Evolutionary conservation across 768 basidiomycete genomes (phyloP).

Genomic region (Naganishia vaughanmartiniae): DNA sequence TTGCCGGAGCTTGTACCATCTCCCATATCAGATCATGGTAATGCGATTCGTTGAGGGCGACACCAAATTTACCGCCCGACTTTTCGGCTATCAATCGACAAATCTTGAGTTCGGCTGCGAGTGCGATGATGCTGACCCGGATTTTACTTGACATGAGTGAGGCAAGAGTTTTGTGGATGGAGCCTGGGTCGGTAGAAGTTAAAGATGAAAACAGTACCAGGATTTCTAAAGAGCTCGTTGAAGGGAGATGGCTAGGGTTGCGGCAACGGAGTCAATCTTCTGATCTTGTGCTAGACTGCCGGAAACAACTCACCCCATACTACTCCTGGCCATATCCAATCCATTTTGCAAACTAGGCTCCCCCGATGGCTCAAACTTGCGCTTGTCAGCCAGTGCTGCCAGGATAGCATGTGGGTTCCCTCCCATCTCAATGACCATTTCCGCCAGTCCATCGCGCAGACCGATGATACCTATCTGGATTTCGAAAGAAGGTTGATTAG

Average conservation of each 20-base stretch:
- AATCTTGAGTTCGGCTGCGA: slow-evolving; percentile 98
- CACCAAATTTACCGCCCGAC: slow-evolving; percentile 86
- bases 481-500: background rate
- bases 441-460: slow-evolving; percentile 85
- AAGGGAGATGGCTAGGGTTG: slow-evolving; percentile 81
- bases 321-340: slow-evolving; percentile 91
- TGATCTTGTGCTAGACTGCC: background rate
- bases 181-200: slow-evolving; percentile 94
- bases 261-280: background rate
- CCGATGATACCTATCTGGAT: slow-evolving; percentile 79
- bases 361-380: slow-evolving; percentile 81
- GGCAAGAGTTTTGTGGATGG: slow-evolving; percentile 92
- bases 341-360: slow-evolving; percentile 96
- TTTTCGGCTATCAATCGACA: slow-evolving; percentile 86
- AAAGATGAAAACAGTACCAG: slow-evolving; percentile 90
- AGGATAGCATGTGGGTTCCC: slow-evolving; percentile 98
- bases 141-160: slow-evolving; percentile 76
- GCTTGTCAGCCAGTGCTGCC: slow-evolving; percentile 75
- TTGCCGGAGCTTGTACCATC: slow-evolving; percentile 86
- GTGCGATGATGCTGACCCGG: slow-evolving; percentile 85
- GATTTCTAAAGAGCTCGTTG: slow-evolving; percentile 93
- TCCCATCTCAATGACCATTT: slow-evolving; percentile 86
- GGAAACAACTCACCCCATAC: slow-evolving; percentile 69
- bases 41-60: slow-evolving; percentile 97
- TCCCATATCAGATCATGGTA: slow-evolving; percentile 95